phyloP scores from a whole-genome alignment of 345 rosid genomes.

The Hibiscus mutabilis region DNA sequence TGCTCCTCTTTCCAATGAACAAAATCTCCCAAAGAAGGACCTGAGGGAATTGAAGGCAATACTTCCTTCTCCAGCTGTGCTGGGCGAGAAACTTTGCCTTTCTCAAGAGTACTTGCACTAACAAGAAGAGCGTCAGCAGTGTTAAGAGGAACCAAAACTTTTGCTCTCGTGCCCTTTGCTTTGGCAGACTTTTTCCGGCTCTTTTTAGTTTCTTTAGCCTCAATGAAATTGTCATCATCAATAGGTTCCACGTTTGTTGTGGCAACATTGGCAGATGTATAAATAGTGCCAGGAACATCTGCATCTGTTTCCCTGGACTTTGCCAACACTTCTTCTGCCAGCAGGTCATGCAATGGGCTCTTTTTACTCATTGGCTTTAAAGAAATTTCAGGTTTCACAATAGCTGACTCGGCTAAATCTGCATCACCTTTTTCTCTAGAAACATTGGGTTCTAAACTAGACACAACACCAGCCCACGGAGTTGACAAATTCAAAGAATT shows the following conservation, averaged over 20 bases:
- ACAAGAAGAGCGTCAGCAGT: conserved; percentile 42
- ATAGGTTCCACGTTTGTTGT: conserved; percentile 27
- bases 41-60: conserved; percentile 72
- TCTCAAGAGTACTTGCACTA: conserved; percentile 59
- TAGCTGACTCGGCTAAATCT: conserved; percentile 22
- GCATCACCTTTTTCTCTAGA: conserved; percentile 39
- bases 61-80: conserved; percentile 63
- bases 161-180: conserved; percentile 54
- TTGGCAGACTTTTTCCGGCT: conserved; percentile 83
- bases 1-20: conserved; percentile 83
- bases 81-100: conserved; percentile 51
- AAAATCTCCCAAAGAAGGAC: conserved; percentile 96
- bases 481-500: conserved; percentile 35
- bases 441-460: conserved; percentile 42
- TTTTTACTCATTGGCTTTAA: conserved; percentile 42
- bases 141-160: conserved; percentile 32
- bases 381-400: conserved; percentile 38
- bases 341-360: conserved; percentile 65
- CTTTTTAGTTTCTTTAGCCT: conserved; percentile 88
- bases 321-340: conserved; percentile 57
- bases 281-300: conserved; percentile 28
- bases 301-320: conserved; percentile 43
- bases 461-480: conserved; percentile 78
- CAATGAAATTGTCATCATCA: conserved; percentile 70
- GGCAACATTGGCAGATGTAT: conserved; percentile 24